Evolutionary conservation across 2,329 filamentous ascomycete species (phyloP), one percentile per base, ranked within the genome.

Genomic region (Penicillium sp.): DNA sequence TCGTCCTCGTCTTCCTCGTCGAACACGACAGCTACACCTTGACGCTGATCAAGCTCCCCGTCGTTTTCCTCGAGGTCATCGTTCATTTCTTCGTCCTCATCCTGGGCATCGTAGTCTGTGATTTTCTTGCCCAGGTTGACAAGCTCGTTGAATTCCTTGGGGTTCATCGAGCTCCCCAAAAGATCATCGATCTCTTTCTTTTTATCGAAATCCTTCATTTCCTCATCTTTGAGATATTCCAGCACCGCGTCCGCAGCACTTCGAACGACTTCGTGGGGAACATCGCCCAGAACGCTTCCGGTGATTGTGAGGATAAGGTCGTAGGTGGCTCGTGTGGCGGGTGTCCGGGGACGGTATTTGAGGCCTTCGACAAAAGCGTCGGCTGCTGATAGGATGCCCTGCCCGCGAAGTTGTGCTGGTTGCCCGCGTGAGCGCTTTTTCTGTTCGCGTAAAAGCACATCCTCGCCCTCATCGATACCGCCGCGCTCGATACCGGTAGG

Each of bases 81-180:
- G 29, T 84, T 88, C 79, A 91, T 89, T 54, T 92, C 87, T 61
- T 96, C 93, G 59, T 97, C 92, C 31, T 97, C 94, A 61, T 97
- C 93, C 71, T 97, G 92, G 38, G 90, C 90, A 74, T 97, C 90
- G 74, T 97, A 99, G 72, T 99, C 94, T 46, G 94, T 99, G 59
- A 99, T 96, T 77, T 99, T 99, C 79, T 99, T 99, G 60, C 92
- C 91, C 41, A 99, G 79, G 69, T 97, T 99, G 51, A 97, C 87
- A 62, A 99, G 78, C 76, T 97, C 93, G 70, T 97, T 97, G 78
- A 97, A 99, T 72, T 96, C 88, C 70, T 97, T 96, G 1, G 90
- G 84, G 45, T 82, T 87, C 79, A 97, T 84, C 0, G 86, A 86
- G 34, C 83, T 83, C n/a, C 93, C 94, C 40, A 99, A 75, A 55